phyloP scores from a whole-genome alignment of 345 rosid genomes.

The Sisymbrium altissimum region DNA sequence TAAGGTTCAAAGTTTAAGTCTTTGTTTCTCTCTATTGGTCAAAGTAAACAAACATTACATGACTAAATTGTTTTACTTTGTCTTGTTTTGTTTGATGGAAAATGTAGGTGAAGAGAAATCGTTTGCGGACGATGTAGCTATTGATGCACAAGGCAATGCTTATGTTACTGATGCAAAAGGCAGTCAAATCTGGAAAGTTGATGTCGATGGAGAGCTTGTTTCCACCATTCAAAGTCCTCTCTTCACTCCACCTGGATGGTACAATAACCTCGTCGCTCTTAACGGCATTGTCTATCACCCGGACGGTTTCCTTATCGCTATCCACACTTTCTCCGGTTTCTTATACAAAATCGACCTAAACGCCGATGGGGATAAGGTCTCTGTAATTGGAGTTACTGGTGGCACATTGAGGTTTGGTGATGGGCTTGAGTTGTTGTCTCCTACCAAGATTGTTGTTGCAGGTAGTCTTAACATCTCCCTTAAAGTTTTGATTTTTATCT shows the following conservation, averaged over 20 bases:
- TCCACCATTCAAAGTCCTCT: conserved; percentile 54
- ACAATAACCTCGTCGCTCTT: conserved; percentile 54
- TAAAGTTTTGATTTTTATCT: background rate
- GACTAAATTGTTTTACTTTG: background rate
- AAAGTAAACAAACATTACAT: background rate
- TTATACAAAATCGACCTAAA: conserved; percentile 55
- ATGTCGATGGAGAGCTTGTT: conserved; percentile 51
- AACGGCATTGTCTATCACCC: conserved; percentile 91
- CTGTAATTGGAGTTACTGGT: conserved; percentile 47
- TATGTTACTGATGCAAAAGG: conserved; percentile 68
- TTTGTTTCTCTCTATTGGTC: background rate
- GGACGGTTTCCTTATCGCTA: conserved; percentile 65
- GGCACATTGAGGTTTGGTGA: conserved; percentile 68
- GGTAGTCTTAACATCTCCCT: background rate
- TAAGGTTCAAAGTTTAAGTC: background rate
- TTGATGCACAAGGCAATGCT: conserved; percentile 68
- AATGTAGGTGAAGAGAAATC: conserved; percentile 50
- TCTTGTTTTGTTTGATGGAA: background rate
- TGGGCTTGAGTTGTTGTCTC: conserved; percentile 66
- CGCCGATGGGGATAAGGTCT: conserved; percentile 40
- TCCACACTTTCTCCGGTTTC: conserved; percentile 68
- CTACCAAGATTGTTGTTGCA: conserved; percentile 76
- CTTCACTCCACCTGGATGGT: conserved; percentile 68
- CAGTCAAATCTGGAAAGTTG: conserved; percentile 74
- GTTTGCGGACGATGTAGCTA: conserved; percentile 78